Percentiles rank a stretch among this genome's conserved stretches.
Conservation (phyloP, 192 early-diverging fungal species). For the Backusella tuberculispora region DNA sequence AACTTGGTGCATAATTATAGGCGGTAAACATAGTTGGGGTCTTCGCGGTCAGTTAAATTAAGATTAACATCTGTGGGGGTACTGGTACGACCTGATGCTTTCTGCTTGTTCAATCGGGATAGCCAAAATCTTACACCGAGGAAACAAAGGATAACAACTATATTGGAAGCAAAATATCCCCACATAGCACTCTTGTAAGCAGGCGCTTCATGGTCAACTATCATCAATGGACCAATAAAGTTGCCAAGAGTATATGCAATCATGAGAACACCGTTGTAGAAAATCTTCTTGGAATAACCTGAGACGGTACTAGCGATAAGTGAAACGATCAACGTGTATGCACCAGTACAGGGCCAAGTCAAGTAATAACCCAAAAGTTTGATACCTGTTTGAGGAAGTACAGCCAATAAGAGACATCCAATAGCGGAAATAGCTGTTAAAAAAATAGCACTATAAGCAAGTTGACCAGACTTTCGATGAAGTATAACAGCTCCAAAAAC, state of each 20-base stretch:
- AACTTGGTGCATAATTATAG: conserved; percentile 1
- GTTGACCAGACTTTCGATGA: background rate
- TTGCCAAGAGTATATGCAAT: conserved; percentile 29
- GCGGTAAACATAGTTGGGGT: conserved; percentile 18
- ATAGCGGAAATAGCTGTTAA: background rate
- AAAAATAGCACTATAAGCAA: background rate
- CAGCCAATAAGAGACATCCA: conserved; percentile 10
- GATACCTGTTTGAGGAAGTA: conserved; percentile 2
- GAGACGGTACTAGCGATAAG: background rate
- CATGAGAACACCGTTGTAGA: conserved; percentile 11
- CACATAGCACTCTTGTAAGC: background rate
- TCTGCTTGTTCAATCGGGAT: conserved; percentile 3
- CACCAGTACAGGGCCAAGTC: background rate
- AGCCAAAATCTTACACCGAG: background rate
- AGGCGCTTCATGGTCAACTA: conserved; percentile 12
- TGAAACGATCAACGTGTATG: background rate
- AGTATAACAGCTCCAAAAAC: background rate
- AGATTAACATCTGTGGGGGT: background rate
- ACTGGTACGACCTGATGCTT: background rate
- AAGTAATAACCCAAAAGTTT: conserved; percentile 16
- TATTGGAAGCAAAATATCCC: conserved; percentile 11
- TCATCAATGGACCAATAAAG: conserved; percentile 20
- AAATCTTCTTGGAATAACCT: conserved; percentile 26
- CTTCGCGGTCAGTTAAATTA: conserved; percentile 9
- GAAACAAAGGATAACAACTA: conserved; percentile 4